Base-by-base conservation (phyloP, 2,329 filamentous ascomycete species). In the Botrytis sinoallii region DNA sequence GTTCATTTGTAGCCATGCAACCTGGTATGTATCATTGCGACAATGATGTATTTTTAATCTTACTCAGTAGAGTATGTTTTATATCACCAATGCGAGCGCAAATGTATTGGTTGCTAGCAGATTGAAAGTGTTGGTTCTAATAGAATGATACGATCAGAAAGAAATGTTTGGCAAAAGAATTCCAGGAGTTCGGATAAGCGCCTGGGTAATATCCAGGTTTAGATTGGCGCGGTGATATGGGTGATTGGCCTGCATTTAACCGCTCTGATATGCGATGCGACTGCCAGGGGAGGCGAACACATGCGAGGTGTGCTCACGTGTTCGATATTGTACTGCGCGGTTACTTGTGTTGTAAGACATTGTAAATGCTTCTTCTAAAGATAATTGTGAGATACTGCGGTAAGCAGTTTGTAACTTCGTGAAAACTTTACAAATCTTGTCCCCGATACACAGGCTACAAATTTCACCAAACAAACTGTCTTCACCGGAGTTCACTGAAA, bases 401-500 rank as follows among this genome's bases (percentile, higher is more conserved):
- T 65, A 25, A 8, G 46, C 29, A 16, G 46, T 40, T 40, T 44
- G 20, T 4, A 46, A n/a, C 14, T 35, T 61, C 7, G 29, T 46
- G 25, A 73, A 66, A 8, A 73, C 59, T 22, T 35, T 38, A n/a
- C 52, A 20, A 48, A 29, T 65, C 72, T 48, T 22, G 25, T 40
- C 35, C 38, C 46, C 25, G 22, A 29, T 35, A n/a, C 25, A 71
- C 8, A 32, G n/a, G 20, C 57, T 46, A 22, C 46, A 71, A 29
- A 40, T 64, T 52, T 16, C 35, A 14, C 52, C n/a, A 57, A 38
- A 60, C n/a, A 57, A 38, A 60, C 18, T 71, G 1, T 46, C n/a
- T n/a, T 65, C 72, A 14, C 67, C 48, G 35, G 66, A 66, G 3
- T 48, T 32, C 9, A 14, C 12, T 52, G 25, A 75, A 68, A 40